Base-by-base conservation (phyloP, 805 yeast genomes). In the Maudiozyma saulgeensis region DNA sequence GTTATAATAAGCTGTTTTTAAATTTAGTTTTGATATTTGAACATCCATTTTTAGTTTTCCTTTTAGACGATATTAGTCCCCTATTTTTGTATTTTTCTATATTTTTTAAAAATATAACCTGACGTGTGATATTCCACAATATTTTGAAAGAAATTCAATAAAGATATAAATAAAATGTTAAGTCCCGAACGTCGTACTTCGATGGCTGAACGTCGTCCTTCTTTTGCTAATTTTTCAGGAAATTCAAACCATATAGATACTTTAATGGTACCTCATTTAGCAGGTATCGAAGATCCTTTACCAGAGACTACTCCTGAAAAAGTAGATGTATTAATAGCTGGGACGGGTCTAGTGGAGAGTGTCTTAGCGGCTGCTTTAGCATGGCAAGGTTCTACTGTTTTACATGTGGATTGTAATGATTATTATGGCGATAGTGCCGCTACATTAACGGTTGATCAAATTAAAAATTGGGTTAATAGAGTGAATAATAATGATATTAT, bases 301-400 rank as follows among this genome's bases (percentile, higher is more conserved):
- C 82, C 82, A 18, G 71, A 71, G 19, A 59, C 68, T 3, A 76
- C 79, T 35, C 81, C 93, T 6, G 87, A 82, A 28, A 70, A 82
- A 53, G 87, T 88, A 57, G 99, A 93, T 62, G 96, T 93, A 13
- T 74, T 93, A 31, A 85, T 93, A 49, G 80, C 85, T 54, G 99
- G 99, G 37, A 91, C 99, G 0, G 98, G 98, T 3, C 73, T 93
- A 41, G 83, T 82, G 2, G 96, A 93, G 65, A 80, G 88, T 56
- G 81, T 93, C 12, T 68, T 89, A 45, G 96, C 98, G 0, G 96
- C 97, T 12, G 91, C 97, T 0, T 73, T 93, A 44, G 84, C 97
- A 12, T 93, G 99, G 98, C 96, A 88, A 59, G 99, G 99, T n/a
- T 81, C 93, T n/a, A 81, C 77, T 55, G 97, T 93, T 8, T 71